A percentile compares a stretch with the other conserved stretches of the same genome.
Conservation (phyloP, 2,329 filamentous ascomycete genomes). For the Metarhizium rileyi region DNA sequence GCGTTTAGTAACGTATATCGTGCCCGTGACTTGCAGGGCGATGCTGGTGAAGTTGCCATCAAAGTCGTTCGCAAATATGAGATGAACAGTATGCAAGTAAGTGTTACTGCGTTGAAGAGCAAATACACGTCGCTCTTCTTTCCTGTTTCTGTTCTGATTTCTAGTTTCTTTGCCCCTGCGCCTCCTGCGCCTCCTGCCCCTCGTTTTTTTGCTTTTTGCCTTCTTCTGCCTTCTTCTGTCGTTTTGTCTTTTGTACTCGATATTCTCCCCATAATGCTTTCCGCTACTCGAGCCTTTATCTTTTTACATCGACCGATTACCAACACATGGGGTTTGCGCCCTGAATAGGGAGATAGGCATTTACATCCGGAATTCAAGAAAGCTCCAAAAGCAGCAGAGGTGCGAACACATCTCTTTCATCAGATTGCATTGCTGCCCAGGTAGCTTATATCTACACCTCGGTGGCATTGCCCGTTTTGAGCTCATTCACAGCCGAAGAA, state of each 20-base stretch:
- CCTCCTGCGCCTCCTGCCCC: too few relatives aligned
- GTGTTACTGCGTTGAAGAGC: constrained; percentile 29
- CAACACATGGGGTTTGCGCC: constrained; percentile 38
- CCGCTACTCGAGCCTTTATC: constrained; percentile 1
- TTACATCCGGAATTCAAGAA: constrained; percentile 96
- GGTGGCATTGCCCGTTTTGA: neutral
- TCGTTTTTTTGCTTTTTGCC: constrained; percentile 9
- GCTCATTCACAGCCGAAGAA: neutral
- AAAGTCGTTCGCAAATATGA: constrained; percentile 98
- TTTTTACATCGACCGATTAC: constrained; percentile 29
- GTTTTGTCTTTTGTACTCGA: constrained; percentile 15
- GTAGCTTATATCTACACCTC: neutral
- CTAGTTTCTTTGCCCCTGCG: too few relatives aligned
- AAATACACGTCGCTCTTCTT: constrained; percentile 11
- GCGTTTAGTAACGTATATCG: constrained; percentile 98
- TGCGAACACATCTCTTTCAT: constrained; percentile 41
- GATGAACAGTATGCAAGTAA: constrained; percentile 98
- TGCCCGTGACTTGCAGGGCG: constrained; percentile 63
- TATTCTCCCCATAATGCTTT: constrained; percentile 2
- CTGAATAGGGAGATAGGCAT: constrained; percentile 72
- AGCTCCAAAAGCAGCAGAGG: constrained; percentile 92
- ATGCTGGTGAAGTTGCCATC: constrained; percentile 78
- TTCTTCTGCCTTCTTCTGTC: too few relatives aligned
- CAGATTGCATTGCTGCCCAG: neutral
- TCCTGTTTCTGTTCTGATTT: constrained; percentile 10